Evolutionary conservation across 805 yeast species (phyloP).

Genomic region (Wickerhamiella allomyrinae): DNA sequence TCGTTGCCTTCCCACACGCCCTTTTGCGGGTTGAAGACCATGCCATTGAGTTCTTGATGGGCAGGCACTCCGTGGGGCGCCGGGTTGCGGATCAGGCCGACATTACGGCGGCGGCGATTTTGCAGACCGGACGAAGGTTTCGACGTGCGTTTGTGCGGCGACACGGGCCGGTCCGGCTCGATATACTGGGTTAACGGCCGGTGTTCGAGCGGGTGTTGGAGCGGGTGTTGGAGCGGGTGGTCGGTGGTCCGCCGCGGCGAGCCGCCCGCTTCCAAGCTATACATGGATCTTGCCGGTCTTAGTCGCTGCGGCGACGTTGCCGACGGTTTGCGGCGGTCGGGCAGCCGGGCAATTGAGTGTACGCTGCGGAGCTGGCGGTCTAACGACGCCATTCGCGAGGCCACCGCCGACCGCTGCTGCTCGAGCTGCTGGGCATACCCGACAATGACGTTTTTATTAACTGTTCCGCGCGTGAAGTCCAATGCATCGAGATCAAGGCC

Average conservation of each 20-base stretch:
- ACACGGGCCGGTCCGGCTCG: constrained; percentile 10
- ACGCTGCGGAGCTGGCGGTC: constrained; percentile 9
- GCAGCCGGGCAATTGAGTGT: constrained; percentile 17
- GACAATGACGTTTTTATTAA: constrained; percentile 13
- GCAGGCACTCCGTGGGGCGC: neutral
- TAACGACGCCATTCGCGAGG: neutral
- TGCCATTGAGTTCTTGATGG: constrained; percentile 16
- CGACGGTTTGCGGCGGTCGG: constrained; percentile 6
- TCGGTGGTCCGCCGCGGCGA: neutral
- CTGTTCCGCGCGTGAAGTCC: constrained; percentile 12
- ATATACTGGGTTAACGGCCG: constrained; percentile 18
- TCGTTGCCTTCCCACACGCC: constrained; percentile 21
- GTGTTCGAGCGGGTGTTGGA: neutral
- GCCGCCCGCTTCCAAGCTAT: constrained; percentile 4
- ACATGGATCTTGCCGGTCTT: constrained; percentile 15
- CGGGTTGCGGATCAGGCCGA: constrained; percentile 13
- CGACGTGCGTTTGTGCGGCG: neutral
- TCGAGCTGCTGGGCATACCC: constrained; percentile 1
- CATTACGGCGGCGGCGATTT: constrained; percentile 3
- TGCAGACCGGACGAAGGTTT: neutral
- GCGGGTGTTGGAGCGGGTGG: constrained; percentile 7
- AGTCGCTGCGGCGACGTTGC: constrained; percentile 5
- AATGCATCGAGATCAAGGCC: constrained; percentile 15
- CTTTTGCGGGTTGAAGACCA: constrained; percentile 17
- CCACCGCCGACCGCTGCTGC: neutral